Conservation (phyloP, 2,329 filamentous ascomycete genomes). For the Sodiomyces alkalinus region DNA sequence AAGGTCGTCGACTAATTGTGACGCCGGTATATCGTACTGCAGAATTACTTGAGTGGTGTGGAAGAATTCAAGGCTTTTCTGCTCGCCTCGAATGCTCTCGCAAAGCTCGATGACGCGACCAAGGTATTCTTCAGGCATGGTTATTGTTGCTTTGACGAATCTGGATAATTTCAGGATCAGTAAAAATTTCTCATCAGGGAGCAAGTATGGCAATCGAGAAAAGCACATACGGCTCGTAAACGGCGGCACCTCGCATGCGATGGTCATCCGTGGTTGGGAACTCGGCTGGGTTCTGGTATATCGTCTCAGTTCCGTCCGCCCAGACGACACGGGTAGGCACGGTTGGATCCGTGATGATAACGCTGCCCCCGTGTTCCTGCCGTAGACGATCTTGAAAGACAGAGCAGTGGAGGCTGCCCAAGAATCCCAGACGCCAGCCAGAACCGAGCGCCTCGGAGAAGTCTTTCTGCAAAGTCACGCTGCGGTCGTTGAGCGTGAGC, state of each 20-base stretch:
- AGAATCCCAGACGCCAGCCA: slow-evolving; percentile 85
- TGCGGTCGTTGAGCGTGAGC: slow-evolving; percentile 85
- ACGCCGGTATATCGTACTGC: slow-evolving; percentile 77
- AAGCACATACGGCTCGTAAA: slow-evolving; percentile 33
- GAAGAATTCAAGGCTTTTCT: slow-evolving; percentile 82
- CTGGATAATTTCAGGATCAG: slow-evolving; percentile 9
- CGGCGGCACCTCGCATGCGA: slow-evolving; percentile 25
- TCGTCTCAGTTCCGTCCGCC: slow-evolving; percentile 58
- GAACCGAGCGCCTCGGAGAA: slow-evolving; percentile 86
- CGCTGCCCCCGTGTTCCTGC: slow-evolving; percentile 84
- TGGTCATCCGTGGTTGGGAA: slow-evolving; percentile 58
- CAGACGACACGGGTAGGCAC: slow-evolving; percentile 82
- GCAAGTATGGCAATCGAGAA: neutral
- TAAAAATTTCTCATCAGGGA: neutral
- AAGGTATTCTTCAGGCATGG: slow-evolving; percentile 84
- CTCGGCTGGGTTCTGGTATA: slow-evolving; percentile 73
- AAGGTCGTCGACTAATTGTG: slow-evolving; percentile 88
- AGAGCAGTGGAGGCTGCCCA: slow-evolving; percentile 97
- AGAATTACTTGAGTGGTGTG: slow-evolving; percentile 85
- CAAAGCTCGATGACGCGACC: slow-evolving; percentile 92
- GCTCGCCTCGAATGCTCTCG: slow-evolving; percentile 74
- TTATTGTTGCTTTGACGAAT: slow-evolving; percentile 72
- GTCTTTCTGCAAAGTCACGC: slow-evolving; percentile 86
- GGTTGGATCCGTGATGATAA: slow-evolving; percentile 93
- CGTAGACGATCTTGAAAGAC: slow-evolving; percentile 92